These are phyloP conservation scores for Parascedosporium putredinis DNA, from an alignment of 2,329 filamentous ascomycete genomes.

Conservation along the genomic window DNA sequence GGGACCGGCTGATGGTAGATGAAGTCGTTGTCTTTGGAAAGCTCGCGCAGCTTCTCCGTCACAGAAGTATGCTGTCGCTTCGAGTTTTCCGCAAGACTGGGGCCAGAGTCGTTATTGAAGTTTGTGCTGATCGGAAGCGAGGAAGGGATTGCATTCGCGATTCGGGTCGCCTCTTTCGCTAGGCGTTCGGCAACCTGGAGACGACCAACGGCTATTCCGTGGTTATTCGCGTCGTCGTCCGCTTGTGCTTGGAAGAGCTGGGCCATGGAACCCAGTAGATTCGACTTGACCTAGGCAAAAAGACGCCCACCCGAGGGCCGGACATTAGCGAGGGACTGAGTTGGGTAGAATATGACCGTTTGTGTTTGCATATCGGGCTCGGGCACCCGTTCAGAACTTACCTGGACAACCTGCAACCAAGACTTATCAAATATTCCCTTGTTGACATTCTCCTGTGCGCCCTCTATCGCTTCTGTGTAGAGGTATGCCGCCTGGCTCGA, in stretches of 20 bases:
- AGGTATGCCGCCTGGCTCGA: conserved; percentile 83
- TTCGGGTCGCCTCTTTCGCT: conserved; percentile 66
- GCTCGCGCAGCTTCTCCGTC: conserved; percentile 66
- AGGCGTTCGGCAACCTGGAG: conserved; percentile 71
- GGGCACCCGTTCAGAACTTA: conserved; percentile 25
- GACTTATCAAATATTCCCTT: conserved; percentile 90
- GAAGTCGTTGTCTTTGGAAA: conserved; percentile 91
- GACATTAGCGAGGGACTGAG: no score
- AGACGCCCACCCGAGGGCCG: no score
- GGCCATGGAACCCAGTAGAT: conserved; percentile 72
- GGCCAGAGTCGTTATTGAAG: conserved; percentile 67
- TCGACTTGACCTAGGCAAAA: conserved; percentile 71
- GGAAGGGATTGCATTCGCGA: conserved; percentile 70
- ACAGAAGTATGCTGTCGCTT: conserved; percentile 73
- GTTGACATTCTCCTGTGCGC: conserved; percentile 82
- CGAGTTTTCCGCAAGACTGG: conserved; percentile 65
- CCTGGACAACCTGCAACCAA: conserved; percentile 76
- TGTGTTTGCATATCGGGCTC: no score
- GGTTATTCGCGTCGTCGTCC: conserved; percentile 79
- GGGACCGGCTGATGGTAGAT: conserved; percentile 94
- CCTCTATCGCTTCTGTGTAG: conserved; percentile 80
- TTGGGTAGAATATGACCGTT: no score
- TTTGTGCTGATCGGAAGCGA: conserved; percentile 75
- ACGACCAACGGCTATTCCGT: conserved; percentile 75
- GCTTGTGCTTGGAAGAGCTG: conserved; percentile 90